Conservation (phyloP, 495 filamentous ascomycete genomes). For the Cercophora scortea region DNA sequence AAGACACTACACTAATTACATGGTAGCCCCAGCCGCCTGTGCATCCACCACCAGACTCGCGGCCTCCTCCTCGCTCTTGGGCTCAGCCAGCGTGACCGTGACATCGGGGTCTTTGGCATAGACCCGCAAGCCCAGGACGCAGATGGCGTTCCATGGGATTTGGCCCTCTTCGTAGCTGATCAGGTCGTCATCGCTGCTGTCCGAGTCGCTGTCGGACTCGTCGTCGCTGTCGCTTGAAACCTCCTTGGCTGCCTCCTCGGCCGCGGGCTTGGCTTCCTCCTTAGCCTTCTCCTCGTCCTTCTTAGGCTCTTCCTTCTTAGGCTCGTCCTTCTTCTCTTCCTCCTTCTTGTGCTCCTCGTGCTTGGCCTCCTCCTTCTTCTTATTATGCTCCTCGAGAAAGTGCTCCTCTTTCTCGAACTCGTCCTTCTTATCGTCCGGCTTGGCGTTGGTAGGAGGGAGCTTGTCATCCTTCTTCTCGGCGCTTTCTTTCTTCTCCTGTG, state of each 20-base stretch:
- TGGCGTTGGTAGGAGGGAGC: not conserved
- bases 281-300: not conserved
- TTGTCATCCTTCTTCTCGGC: conserved; percentile 12
- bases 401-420: conserved; percentile 2
- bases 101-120: conserved; percentile 35
- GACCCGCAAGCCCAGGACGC: conserved; percentile 45
- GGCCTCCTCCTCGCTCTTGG: conserved; percentile 20
- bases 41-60: conserved; percentile 17
- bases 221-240: not conserved
- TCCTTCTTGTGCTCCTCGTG: conserved; percentile 9
- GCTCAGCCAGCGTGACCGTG: conserved; percentile 31
- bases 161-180: conserved; percentile 5
- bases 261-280: not conserved
- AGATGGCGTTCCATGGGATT: conserved; percentile 46
- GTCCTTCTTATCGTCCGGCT: conserved; percentile 1
- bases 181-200: conserved; percentile 8
- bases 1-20: conserved; percentile 3
- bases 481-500: conserved; percentile 8
- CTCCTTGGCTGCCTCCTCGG: not conserved
- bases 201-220: conserved; percentile 3
- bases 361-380: conserved; percentile 4
- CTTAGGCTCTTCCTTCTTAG: conserved; percentile 1
- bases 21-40: conserved; percentile 15
- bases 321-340: conserved; percentile 1
- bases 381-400: not conserved